Percentiles rank a stretch among this genome's conserved stretches.
These are phyloP conservation scores for Yarrowia hollandica DNA, from an alignment of 805 yeast species.

Conservation along the genomic window DNA sequence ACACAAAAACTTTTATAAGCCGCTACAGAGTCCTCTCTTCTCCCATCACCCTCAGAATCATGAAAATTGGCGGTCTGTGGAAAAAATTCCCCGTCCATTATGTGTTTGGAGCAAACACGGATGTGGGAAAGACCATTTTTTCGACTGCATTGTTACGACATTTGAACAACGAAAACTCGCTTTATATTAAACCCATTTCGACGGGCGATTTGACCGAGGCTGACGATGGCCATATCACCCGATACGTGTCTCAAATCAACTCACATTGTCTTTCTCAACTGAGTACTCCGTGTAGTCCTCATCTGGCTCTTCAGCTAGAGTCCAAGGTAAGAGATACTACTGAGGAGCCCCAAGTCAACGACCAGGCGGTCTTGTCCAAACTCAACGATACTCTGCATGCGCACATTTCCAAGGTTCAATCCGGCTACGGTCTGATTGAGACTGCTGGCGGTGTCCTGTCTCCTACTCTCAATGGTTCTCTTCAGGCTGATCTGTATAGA, in stretches of 20 bases:
- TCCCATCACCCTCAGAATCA: neutral
- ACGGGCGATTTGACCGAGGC: conserved; percentile 35
- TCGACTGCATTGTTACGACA: conserved; percentile 32
- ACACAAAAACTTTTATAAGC: neutral
- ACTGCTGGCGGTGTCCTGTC: conserved; percentile 37
- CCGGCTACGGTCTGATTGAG: conserved; percentile 34
- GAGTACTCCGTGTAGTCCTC: conserved; percentile 34
- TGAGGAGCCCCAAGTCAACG: conserved; percentile 5
- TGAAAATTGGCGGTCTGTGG: conserved; percentile 27
- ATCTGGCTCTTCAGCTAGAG: conserved; percentile 31
- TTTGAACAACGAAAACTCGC: conserved; percentile 19
- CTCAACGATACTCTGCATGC: conserved; percentile 9
- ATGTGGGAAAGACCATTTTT: conserved; percentile 37
- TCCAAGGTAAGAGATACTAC: neutral
- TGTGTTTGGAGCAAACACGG: conserved; percentile 37
- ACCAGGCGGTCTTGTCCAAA: conserved; percentile 10
- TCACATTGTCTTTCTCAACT: conserved; percentile 31
- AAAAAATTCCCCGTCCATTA: conserved; percentile 25
- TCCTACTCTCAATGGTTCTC: conserved; percentile 32
- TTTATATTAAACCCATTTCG: conserved; percentile 36
- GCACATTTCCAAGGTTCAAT: conserved; percentile 4
- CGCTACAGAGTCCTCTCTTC: neutral
- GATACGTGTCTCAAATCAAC: conserved; percentile 25
- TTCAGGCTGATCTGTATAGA: conserved; percentile 35
- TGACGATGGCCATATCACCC: conserved; percentile 32